Conservation (phyloP, 2,329 filamentous ascomycete species). For the Aspergillus costaricaensis region DNA sequence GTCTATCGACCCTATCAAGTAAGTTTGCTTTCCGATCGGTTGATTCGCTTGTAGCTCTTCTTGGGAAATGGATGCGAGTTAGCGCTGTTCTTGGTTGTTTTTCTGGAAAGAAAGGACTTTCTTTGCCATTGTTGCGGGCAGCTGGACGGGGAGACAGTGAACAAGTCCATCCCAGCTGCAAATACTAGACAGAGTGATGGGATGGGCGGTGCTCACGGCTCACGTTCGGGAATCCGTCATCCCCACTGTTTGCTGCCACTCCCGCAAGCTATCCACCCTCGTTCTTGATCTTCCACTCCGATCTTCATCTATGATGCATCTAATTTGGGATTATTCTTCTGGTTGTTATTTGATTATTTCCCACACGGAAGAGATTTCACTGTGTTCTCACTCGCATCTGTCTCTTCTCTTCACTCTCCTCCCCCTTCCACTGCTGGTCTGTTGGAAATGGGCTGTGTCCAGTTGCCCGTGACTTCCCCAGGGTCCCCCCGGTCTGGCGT, state of each 20-base stretch:
- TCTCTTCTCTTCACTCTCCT: background rate
- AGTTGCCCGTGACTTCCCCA: background rate
- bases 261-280: background rate
- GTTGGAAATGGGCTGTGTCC: no score
- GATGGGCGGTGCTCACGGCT: conserved; percentile 1
- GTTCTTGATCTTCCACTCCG: background rate
- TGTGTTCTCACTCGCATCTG: background rate
- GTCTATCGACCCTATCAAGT: conserved; percentile 51
- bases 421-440: background rate
- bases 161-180: background rate
- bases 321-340: no score
- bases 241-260: background rate
- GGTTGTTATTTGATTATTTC: no score
- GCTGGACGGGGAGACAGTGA: background rate
- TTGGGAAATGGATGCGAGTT: background rate
- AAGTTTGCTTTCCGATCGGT: conserved; percentile 32
- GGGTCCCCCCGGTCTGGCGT: background rate
- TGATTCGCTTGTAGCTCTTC: conserved; percentile 8
- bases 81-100: background rate
- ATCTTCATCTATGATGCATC: background rate
- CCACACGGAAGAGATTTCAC: no score
- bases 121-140: background rate
- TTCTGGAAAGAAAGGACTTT: background rate
- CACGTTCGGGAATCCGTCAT: conserved; percentile 5
- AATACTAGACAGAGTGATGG: background rate